Conservation (phyloP, 371 early-diverging fungal species). For the Apophysomyces ossiformis region DNA sequence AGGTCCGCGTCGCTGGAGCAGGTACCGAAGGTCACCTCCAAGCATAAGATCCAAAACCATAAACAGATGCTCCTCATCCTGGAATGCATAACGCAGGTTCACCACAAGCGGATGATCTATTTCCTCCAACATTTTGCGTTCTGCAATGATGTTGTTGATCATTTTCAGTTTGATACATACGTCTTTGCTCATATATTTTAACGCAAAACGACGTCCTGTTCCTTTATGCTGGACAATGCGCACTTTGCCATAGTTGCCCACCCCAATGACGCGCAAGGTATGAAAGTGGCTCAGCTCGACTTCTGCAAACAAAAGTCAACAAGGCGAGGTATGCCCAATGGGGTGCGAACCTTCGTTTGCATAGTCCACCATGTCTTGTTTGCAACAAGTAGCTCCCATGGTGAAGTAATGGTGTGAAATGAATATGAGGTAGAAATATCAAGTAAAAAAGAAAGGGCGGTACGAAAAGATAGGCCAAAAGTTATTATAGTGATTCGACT, state of each 20-base stretch:
- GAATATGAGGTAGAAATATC: too few relatives aligned
- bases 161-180: conserved; percentile 63
- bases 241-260: conserved; percentile 82
- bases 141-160: conserved; percentile 63
- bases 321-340: not conserved
- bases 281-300: conserved; percentile 69
- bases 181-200: conserved; percentile 68
- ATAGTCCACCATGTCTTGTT: conserved; percentile 55
- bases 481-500: not conserved
- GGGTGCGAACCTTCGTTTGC: conserved; percentile 45
- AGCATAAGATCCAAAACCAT: conserved; percentile 85
- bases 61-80: conserved; percentile 81
- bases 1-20: conserved; percentile 65
- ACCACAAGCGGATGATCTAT: conserved; percentile 60
- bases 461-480: not conserved
- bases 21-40: conserved; percentile 90
- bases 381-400: conserved; percentile 64
- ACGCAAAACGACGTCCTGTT: conserved; percentile 58
- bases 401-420: not conserved
- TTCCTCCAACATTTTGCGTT: conserved; percentile 59
- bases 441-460: not conserved
- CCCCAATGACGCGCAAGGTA: conserved; percentile 71
- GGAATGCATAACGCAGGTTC: conserved; percentile 81
- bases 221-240: conserved; percentile 87
- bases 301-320: not conserved